Base-by-base conservation (phyloP, 2,329 filamentous ascomycete genomes). In the Aspergillus sp. region DNA sequence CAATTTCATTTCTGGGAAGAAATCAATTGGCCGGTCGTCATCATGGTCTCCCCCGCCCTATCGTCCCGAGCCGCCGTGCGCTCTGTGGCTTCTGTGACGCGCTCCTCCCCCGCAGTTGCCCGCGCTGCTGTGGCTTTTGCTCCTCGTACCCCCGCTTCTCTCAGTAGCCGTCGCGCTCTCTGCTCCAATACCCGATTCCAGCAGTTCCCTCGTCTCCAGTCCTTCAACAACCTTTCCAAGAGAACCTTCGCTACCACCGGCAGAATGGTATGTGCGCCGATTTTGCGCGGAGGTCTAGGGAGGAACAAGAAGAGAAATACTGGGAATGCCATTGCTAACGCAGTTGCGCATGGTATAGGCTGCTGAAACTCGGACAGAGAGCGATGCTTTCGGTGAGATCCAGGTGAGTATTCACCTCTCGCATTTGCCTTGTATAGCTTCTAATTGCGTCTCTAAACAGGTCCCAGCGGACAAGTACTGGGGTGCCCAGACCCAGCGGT, bases 311-410 rank as follows among this genome's bases (percentile, higher is more conserved):
- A 25, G 12, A 20, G 35, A 45, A 23, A 23, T n/a, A n/a, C 23
- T 23, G 17, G 23, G n/a, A 22, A 46, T 17, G n/a, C 17, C n/a
- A 22, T n/a, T 25, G 38, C 49, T 57, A 42, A 56, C 46, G 37
- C 42, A 22, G 7, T 13, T 35, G 25, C 20, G 10, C 7, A 43
- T 22, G 50, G 33, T 17, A 41, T 59, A 70, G 68, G 63, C 68
- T 60, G 58, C 63, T 38, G 62, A 54, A 50, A 86, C 84, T 57
- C 83, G 93, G 73, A 88, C 85, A 64, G 93, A 98, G 76, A 93
- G 83, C 73, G 93, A 98, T 78, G 93, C 93, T 73, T 97, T 97
- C 78, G 93, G 93, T 74, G 90, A 95, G 77, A 82, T 98, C 70
- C 83, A 95, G 66, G 74, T 75, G 52, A 55, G 66, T 43, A 15